A percentile compares a stretch with the other conserved stretches of the same genome.
phyloP scores from a whole-genome alignment of 345 rosid species.

The Combretum micranthum region DNA sequence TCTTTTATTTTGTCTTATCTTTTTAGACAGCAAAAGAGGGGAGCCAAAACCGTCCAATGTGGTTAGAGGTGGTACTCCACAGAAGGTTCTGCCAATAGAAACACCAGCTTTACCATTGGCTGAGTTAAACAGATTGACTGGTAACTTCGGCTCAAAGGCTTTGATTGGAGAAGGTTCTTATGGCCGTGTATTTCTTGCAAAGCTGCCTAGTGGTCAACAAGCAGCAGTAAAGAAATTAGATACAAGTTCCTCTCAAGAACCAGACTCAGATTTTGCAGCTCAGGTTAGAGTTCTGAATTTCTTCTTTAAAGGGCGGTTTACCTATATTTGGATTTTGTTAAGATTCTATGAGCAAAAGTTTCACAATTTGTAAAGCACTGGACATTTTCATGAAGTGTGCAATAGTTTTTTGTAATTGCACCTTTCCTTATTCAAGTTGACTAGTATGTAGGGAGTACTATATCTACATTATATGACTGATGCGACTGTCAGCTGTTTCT shows the following conservation, averaged over 20 bases:
- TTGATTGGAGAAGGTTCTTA: conserved; percentile 97
- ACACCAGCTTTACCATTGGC: conserved; percentile 57
- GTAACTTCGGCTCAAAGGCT: conserved; percentile 74
- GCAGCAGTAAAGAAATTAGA: conserved; percentile 94
- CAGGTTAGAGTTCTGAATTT: conserved; percentile 39
- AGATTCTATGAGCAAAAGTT: too few species aligned
- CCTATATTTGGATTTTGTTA: too few species aligned
- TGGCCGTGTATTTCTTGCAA: conserved; percentile 80
- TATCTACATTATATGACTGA: too few species aligned
- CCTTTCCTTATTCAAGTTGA: too few species aligned
- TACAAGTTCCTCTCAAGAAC: conserved; percentile 62
- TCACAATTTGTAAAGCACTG: too few species aligned
- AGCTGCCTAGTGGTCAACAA: conserved; percentile 31
- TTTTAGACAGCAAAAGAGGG: conserved; percentile 54
- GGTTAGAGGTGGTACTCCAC: conserved; percentile 65
- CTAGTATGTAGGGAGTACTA: too few species aligned
- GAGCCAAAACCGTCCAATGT: conserved; percentile 52
- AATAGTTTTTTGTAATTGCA: too few species aligned
- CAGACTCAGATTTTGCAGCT: conserved; percentile 73
- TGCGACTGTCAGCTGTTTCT: too few species aligned
- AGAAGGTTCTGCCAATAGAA: conserved; percentile 71
- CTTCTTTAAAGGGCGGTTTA: background rate
- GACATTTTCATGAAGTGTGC: background rate
- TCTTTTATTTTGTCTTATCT: background rate
- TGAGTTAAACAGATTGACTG: conserved; percentile 53